phyloP scores from a whole-genome alignment of 2,329 filamentous ascomycete species.

The Lachnellula subtilissima region DNA sequence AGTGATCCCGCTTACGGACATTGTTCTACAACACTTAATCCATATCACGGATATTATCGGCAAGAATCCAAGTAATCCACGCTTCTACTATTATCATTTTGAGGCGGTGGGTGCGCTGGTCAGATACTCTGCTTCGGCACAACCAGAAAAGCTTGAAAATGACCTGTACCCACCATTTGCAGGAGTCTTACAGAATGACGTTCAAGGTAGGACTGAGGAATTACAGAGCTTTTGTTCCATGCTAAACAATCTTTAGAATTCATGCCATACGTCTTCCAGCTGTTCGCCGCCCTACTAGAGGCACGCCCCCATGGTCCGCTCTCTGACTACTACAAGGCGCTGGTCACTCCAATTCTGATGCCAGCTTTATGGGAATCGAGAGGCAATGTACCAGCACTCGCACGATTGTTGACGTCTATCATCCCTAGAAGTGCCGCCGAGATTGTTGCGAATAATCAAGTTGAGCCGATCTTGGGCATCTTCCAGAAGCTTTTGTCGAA shows the following conservation, averaged over 20 bases:
- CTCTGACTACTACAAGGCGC: slow-evolving; percentile 72
- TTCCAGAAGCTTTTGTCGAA: slow-evolving; percentile 84
- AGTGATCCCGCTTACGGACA: slow-evolving; percentile 67
- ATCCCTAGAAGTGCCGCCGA: slow-evolving; percentile 70
- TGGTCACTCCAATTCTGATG: slow-evolving; percentile 73
- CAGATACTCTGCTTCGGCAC: slow-evolving; percentile 62
- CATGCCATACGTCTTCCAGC: slow-evolving; percentile 91
- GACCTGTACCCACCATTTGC: slow-evolving; percentile 81
- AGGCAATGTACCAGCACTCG: slow-evolving; percentile 88
- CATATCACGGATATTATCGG: slow-evolving; percentile 89
- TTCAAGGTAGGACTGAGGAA: slow-evolving; percentile 56
- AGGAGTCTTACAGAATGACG: slow-evolving; percentile 71
- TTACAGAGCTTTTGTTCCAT: not conserved
- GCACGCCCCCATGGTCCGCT: slow-evolving; percentile 74
- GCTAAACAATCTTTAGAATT: slow-evolving; percentile 61
- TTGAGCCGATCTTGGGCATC: slow-evolving; percentile 86
- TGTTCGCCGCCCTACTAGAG: slow-evolving; percentile 87
- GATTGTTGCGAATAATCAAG: slow-evolving; percentile 73
- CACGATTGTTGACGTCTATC: slow-evolving; percentile 77
- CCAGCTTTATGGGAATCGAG: slow-evolving; percentile 86
- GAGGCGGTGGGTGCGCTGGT: slow-evolving; percentile 90
- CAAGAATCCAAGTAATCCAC: slow-evolving; percentile 91
- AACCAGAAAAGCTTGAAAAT: slow-evolving; percentile 70
- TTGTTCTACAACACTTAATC: slow-evolving; percentile 77
- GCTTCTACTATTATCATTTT: slow-evolving; percentile 98